Evolutionary conservation across 345 rosid species (phyloP), one percentile per base, ranked within the genome.

Genomic region (Toxicodendron radicans): DNA sequence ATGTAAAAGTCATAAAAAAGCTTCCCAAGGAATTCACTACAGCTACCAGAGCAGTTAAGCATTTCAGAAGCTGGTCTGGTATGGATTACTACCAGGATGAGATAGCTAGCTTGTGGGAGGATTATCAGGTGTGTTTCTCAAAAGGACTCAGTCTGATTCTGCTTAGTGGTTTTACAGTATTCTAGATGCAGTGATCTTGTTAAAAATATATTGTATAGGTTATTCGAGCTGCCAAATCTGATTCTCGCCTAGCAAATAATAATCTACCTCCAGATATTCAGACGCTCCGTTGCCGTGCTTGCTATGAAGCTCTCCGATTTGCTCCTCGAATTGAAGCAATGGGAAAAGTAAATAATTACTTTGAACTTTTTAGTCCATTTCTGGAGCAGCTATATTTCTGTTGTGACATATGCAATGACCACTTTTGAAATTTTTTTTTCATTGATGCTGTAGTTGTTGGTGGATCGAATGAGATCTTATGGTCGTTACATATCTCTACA

Each of bases 171-270:
- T 43, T 68, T 21, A 33, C 21, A n/a, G n/a, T 49, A 23, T 79
- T 76, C 59, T 48, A 72, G 16, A 64, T 71, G 71, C 20, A 59
- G n/a, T 48, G 24, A 43, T 72, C 58, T 58, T 60, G 73, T 54
- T 71, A 20, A 20, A 41, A 65, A 71, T 48, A 54, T 27, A 71
- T 63, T 61, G 45, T 1, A 43, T 61, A 91, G 97, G 87, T 94
- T 60, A 87, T 95, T 80, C 85, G 91, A 80, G 97, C 95, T 11
- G 94, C 93, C n/a, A 92, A 95, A 80, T 90, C 97, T 5, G 99
- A 95, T 84, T 90, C 99, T 72, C 97, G 99, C 52, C 89, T 95
- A 61, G 90, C 94, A 62, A 95, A 95, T 77, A 95, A 92, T 80
- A 82, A 87, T 78, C 89, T 92, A 70, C 97, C 97, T 60, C 75